Conservation (phyloP, 2,329 filamentous ascomycete species). For the Trichoderma sp. region DNA sequence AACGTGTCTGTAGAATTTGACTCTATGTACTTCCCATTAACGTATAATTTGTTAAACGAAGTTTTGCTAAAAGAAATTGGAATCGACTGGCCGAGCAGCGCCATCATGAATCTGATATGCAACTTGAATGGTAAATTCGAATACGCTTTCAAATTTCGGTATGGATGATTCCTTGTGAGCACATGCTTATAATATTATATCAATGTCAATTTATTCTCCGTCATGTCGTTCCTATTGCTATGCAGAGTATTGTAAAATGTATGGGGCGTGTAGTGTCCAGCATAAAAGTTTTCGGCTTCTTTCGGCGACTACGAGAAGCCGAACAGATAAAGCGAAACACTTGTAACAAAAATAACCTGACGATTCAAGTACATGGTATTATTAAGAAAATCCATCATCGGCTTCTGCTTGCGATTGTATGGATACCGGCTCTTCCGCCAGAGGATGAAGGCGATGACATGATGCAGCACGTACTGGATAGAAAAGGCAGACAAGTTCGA, state of each 20-base stretch:
- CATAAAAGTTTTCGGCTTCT: neutral
- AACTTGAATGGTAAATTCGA: neutral
- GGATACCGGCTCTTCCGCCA: neutral
- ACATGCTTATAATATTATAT: neutral
- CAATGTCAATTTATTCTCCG: neutral
- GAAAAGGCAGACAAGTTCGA: neutral
- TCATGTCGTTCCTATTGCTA: neutral
- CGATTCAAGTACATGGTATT: neutral
- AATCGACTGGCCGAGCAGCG: neutral
- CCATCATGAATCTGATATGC: neutral
- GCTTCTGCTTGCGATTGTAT: neutral
- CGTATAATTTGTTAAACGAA: neutral
- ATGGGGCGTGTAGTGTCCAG: neutral
- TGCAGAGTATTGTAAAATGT: neutral
- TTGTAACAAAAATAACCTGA: neutral
- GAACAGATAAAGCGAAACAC: neutral
- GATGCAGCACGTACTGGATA: neutral
- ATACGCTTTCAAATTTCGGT: neutral
- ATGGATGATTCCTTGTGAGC: neutral
- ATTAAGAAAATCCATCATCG: neutral
- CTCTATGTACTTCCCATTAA: neutral
- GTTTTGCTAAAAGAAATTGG: neutral
- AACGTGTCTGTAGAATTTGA: neutral
- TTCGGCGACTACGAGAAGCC: neutral
- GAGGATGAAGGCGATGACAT: neutral